Evolutionary conservation across 192 early-diverging fungal genomes (phyloP), one percentile per base, ranked within the genome.

Genomic region (Backusella sp.): DNA sequence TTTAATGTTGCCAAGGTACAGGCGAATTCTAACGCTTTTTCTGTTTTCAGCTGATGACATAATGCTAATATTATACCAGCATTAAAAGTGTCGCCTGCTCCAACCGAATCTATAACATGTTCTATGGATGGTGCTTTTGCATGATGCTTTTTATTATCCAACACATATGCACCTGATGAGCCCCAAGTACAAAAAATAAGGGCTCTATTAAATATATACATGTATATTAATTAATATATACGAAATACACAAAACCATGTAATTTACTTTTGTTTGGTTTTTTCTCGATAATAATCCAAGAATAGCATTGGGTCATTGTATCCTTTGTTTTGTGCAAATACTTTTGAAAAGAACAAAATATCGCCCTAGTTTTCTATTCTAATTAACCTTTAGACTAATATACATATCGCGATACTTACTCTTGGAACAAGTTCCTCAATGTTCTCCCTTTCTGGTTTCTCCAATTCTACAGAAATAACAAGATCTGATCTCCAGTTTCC

Each of bases 381-480:
- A 17, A 17, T 26, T 52, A n/a, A 72, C 14, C 0, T 59, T 26
- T 62, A 3, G 0, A 11, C 11, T 26, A 12, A 28, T 14, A 8
- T 26, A 23, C 23, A 62, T 53, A 53, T 26, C 19, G 8, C 7
- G 19, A 32, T 35, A 30, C 26, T 26, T 34, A 77, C 76, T 70
- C 82, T 80, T 46, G 81, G 74, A 26, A 91, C 66, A 17, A 92
- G 76, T 19, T 52, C 56, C 28, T 89, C 87, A 56, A 92, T 85
- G 15, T 84, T 84, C 66, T 83, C 82, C 21, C 91, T 76, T 66
- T 89, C 86, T 1, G 86, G 87, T 72, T 92, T 92, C 68, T 92
- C 91, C 65, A 92, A 83, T 80, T 92, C 91, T 6, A 90, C 86
- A 19, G 86, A 88, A 44, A 92, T 86, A 9, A 85, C 89, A 56